Base-by-base conservation (phyloP, 23 red algal genomes). In the Agarophyton chilense region DNA sequence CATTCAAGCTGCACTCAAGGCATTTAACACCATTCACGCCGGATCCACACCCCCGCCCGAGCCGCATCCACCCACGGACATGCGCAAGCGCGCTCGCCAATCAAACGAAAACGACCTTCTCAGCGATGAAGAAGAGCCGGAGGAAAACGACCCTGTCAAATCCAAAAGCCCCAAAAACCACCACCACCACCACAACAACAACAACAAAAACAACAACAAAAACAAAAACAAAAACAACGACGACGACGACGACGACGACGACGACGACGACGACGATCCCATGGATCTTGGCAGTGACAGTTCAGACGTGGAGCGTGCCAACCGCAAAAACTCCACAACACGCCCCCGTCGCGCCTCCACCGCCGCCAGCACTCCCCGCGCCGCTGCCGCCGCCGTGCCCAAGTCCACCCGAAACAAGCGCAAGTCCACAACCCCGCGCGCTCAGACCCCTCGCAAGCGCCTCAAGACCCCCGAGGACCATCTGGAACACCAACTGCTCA, bases 271-370 rank as follows among this genome's bases (percentile, higher is more conserved):
- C 10, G 25, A 80, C 19, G 77, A 80, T 18, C 77, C 77, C 32
- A 80, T 80, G 77, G 77, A 80, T 35, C 4, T 80, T 25, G 77
- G 77, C 77, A 60, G 22, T 21, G 51, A 55, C 8, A 80, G 77
- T 50, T 40, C 50, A 31, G 77, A 80, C 19, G 77, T 38, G 4
- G 24, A 80, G 2, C 40, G 18, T 16, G 19, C 9, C 21, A 9
- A 28, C 17, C 2, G 18, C 11, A 65, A 65, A 25, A 29, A 26
- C 31, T 33, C 60, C 60, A 8, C 60, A 65, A 26, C 40, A 17
- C 54, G 46, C 14, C 42, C 12, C 35, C 54, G 77, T 25, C 33
- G 34, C 51, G 11, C 77, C 51, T 52, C 50, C 29, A 50, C 77
- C 77, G 25, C 18, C 24, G 50, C 50, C 25, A 50, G 35, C 21